Base-by-base conservation (phyloP, 257 asterid genomes). In the Capsicum baccatum region DNA sequence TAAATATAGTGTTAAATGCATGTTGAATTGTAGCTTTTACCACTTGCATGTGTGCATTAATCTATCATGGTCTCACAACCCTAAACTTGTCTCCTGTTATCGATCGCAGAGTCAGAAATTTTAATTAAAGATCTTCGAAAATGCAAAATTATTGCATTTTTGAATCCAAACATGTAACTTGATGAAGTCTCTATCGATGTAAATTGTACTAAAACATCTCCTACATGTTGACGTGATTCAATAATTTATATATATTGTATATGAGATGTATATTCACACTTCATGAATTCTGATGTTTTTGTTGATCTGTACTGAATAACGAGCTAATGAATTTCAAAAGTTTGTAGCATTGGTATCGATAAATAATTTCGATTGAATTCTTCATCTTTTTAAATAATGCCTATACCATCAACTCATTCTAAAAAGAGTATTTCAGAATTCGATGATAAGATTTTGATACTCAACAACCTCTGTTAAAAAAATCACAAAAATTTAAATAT, bases 1-100 rank as follows among this genome's bases (percentile, higher is more conserved):
- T 71, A 57, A 57, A 47, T n/a, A n/a, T 71, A 0, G 58, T 71
- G 80, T 74, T 52, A 13, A 76, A 21, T 76, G 81, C 81, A 76
- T 52, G 63, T 76, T 73, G 80, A 71, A 71, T 71, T 71, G 58
- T 71, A 10, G 35, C 35, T 42, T 71, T 76, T 76, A 21, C 12
- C 47, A 21, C 63, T 6, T 52, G 44, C 44, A 39, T 44, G 56
- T 66, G 21, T 6, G 78, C 17, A 73, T 73, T 73, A 73, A 73
- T 11, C n/a, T 50, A 21, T 50, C 21, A 1, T 21, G 62, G 21
- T 21, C 63, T 76, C 47, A 13, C 14, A 21, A 50, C 80, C 59
- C 58, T 47, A n/a, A 0, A 39, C 0, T 44, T 2, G 5, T 44
- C 76, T 15, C 10, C 5, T 3, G 0, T 13, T 0, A 3, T 9